Conservation (phyloP, 176 grass and related monocot genomes). For the Juncus effusus region DNA sequence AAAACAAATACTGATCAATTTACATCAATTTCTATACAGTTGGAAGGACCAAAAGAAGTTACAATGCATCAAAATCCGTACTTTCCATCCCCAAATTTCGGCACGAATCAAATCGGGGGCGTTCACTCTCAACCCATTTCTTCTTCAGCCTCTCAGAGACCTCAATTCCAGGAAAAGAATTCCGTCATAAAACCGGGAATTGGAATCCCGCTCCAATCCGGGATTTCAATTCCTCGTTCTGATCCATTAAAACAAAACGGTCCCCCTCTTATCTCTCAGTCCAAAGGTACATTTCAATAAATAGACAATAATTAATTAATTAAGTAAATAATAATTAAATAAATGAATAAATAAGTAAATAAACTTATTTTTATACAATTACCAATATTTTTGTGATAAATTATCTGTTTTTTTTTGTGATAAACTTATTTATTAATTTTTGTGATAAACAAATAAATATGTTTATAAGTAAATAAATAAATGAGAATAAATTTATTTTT, state of each 20-base stretch:
- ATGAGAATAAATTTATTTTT: too few species aligned
- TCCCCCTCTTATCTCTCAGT: slow-evolving; percentile 40
- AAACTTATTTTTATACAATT: too few species aligned
- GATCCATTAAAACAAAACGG: slow-evolving; percentile 49
- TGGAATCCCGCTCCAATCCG: slow-evolving; percentile 33
- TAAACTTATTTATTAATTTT: too few species aligned
- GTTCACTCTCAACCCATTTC: slow-evolving; percentile 31
- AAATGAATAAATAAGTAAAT: too few species aligned
- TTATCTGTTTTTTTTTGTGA: too few species aligned
- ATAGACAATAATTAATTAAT: too few species aligned
- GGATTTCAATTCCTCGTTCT: slow-evolving; percentile 32
- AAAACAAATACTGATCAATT: slow-evolving; percentile 4
- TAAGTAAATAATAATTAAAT: too few species aligned
- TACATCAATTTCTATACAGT: slow-evolving; percentile 40
- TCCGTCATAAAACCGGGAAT: slow-evolving; percentile 30
- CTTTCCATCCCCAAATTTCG: slow-evolving; percentile 39
- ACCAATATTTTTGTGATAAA: too few species aligned
- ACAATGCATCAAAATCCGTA: slow-evolving; percentile 28
- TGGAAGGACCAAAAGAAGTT: slow-evolving; percentile 88
- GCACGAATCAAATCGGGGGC: not conserved
- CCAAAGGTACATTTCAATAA: slow-evolving; percentile 34
- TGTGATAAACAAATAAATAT: too few species aligned
- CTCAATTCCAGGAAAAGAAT: slow-evolving; percentile 36
- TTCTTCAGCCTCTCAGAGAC: slow-evolving; percentile 34
- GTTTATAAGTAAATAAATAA: too few species aligned